Evolutionary conservation across 2,329 filamentous ascomycete species (phyloP), one percentile per base, ranked within the genome.

Genomic region (Cercospora zeae-maydis): DNA sequence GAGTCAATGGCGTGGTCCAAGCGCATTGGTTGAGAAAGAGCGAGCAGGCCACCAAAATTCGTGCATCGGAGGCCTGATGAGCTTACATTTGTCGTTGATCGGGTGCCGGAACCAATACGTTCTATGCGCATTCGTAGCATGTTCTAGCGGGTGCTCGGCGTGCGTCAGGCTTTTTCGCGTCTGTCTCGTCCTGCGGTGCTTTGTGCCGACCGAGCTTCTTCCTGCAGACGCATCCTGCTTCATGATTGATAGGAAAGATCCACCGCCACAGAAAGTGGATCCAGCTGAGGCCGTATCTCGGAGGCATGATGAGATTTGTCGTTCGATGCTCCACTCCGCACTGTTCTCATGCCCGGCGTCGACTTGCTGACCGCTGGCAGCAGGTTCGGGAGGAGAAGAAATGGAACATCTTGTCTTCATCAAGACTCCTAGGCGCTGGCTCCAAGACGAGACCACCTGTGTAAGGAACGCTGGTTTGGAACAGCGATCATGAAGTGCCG

Each of bases 251-350:
- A 34, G 39, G 37, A 21, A 47, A 34, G 52, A 34, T 58, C 49
- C 58, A 53, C 58, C 31, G 37, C 2, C n/a, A 16, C 42, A 56
- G 51, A 58, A 33, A 34, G 45, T 57, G 56, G 34, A 57, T 55
- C 56, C 56, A 24, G 5, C n/a, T 47, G 55, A 55, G 61, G 59
- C 61, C 58, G 58, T 60, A 65, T 64, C 59, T 66, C 65, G 65
- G 65, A 55, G 54, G 58, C 42, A 47, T 64, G 31, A 27, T 34
- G 31, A 53, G 49, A 53, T 53, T 53, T 34, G 49, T 53, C 31
- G 49, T 53, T 34, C 31, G 30, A 53, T 53, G 49, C 49, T 53
- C 49, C 49, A 53, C 49, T 34, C 16, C 6, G 31, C 31, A 21
- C 10, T 14, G 7, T 21, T 53, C 27, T 1, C n/a, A n/a, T 24